A percentile compares a stretch with the other conserved stretches of the same genome.
These are phyloP conservation scores for Magnolia sinica DNA, from an alignment of 164 flowering plant genomes.

Conservation along the genomic window DNA sequence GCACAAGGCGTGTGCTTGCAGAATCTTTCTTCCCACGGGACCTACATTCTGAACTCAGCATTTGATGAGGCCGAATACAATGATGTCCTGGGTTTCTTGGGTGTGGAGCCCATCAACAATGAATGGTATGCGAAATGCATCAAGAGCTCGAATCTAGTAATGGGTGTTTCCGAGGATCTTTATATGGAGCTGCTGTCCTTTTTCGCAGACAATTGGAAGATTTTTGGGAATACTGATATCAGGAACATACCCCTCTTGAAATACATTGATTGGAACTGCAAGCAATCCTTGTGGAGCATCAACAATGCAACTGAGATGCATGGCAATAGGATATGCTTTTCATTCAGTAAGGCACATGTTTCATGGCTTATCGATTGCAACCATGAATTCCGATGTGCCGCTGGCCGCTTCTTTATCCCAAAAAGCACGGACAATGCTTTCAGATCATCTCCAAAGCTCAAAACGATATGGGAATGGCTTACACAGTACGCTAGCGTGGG, in stretches of 20 bases:
- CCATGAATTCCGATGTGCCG: constrained; percentile 15
- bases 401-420: constrained; percentile 17
- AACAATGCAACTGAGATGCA: background rate
- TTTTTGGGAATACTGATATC: background rate
- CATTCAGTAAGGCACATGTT: background rate
- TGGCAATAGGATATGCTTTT: background rate
- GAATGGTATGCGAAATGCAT: constrained; percentile 18
- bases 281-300: constrained; percentile 3
- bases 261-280: constrained; percentile 10
- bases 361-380: constrained; percentile 27
- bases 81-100: constrained; percentile 15
- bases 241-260: constrained; percentile 15
- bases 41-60: constrained; percentile 7
- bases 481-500: constrained; percentile 1
- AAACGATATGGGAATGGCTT: constrained; percentile 11
- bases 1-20: constrained; percentile 27
- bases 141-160: constrained; percentile 20
- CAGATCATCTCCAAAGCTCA: background rate
- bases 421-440: constrained; percentile 1
- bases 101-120: constrained; percentile 4
- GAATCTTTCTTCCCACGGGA: constrained; percentile 27
- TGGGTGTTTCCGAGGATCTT: constrained; percentile 14
- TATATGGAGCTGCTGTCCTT: constrained; percentile 25
- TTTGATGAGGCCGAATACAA: constrained; percentile 9
- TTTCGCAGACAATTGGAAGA: constrained; percentile 15